phyloP scores from a whole-genome alignment of 2,329 filamentous ascomycete species.

The Fusarium oxysporum region DNA sequence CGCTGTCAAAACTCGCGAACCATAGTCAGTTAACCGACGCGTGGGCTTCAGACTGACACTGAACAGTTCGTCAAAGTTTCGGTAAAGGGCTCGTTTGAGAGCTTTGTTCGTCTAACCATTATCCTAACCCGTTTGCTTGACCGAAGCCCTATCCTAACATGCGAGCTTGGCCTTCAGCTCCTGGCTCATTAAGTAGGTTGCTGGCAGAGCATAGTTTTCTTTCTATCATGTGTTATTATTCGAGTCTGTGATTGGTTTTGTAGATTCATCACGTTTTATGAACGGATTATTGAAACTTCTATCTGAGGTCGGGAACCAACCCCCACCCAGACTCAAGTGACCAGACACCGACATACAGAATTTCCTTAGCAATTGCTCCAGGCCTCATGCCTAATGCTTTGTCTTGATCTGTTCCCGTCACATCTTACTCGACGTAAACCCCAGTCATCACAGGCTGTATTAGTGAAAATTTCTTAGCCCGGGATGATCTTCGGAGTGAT shows the following conservation, averaged over 20 bases:
- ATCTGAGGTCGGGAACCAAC: neutral
- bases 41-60: neutral
- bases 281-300: neutral
- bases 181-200: neutral
- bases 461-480: neutral
- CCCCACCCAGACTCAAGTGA: neutral
- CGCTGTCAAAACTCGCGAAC: conserved; percentile 1
- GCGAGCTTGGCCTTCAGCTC: neutral
- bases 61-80: neutral
- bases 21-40: neutral
- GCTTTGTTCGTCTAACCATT: neutral
- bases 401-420: neutral
- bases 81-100: neutral
- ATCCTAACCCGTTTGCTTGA: conserved; percentile 22
- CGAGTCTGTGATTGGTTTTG: conserved; percentile 12
- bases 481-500: neutral
- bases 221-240: conserved; percentile 11
- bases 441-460: neutral
- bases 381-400: neutral
- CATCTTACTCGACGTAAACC: neutral
- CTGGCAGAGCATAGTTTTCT: neutral
- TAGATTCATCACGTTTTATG: neutral
- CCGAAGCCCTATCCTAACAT: conserved; percentile 13
- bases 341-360: neutral
- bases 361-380: neutral